Conservation (phyloP, 2,329 filamentous ascomycete species). For the Penicillium sp. region DNA sequence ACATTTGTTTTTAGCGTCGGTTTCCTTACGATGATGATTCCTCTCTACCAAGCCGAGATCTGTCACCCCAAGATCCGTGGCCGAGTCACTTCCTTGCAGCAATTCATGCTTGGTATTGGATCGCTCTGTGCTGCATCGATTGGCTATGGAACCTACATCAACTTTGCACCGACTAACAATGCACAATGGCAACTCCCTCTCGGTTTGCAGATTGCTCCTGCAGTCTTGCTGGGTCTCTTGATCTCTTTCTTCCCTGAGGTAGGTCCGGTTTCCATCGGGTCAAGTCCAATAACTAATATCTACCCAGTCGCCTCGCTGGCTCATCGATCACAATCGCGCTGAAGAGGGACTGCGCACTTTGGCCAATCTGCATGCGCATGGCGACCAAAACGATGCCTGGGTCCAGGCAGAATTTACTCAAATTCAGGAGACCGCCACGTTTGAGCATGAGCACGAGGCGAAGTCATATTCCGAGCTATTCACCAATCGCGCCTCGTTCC, state of each 20-base stretch:
- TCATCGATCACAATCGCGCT: constrained; percentile 67
- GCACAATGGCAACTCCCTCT: constrained; percentile 63
- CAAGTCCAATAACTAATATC: neutral
- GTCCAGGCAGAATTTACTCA: constrained; percentile 70
- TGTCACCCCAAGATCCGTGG: constrained; percentile 76
- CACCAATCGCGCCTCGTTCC: constrained; percentile 63
- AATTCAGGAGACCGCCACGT: constrained; percentile 64
- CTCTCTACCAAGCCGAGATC: constrained; percentile 75
- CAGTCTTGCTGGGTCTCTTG: constrained; percentile 59
- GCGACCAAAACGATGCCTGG: constrained; percentile 64
- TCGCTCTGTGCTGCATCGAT: constrained; percentile 71
- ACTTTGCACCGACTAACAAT: constrained; percentile 46
- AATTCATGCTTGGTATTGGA: constrained; percentile 79
- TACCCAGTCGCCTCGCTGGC: constrained; percentile 60
- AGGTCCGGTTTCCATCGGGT: neutral
- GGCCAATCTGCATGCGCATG: constrained; percentile 67
- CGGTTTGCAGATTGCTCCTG: constrained; percentile 70
- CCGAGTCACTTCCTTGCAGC: constrained; percentile 70
- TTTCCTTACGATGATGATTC: constrained; percentile 62
- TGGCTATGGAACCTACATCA: constrained; percentile 61
- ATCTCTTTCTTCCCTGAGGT: constrained; percentile 71
- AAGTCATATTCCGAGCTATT: constrained; percentile 71
- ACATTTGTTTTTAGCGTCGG: constrained; percentile 48
- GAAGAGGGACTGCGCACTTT: constrained; percentile 66
- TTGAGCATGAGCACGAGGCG: constrained; percentile 66